A percentile compares a stretch with the other conserved stretches of the same genome.
These are phyloP conservation scores for Aphanomyces astaci DNA, from an alignment of 352 stramenopile genomes.

Conservation along the genomic window DNA sequence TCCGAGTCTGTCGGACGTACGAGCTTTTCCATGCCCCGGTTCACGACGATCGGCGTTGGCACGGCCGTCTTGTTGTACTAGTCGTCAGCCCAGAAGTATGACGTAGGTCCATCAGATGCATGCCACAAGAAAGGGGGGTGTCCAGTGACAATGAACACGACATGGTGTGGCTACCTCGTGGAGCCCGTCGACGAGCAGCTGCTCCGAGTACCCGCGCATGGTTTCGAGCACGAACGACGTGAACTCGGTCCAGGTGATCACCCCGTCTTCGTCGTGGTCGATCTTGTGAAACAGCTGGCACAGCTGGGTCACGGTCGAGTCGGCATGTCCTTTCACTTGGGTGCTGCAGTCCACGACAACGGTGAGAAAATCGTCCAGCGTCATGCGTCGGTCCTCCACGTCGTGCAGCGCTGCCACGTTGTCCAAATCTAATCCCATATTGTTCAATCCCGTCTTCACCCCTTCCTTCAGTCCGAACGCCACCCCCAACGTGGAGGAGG, in stretches of 20 bases:
- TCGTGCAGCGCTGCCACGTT: not conserved
- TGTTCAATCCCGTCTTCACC: too few species aligned
- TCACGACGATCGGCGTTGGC: not conserved
- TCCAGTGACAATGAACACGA: too few species aligned
- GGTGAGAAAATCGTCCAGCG: not conserved
- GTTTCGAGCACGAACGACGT: conserved; percentile 3
- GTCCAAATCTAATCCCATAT: not conserved
- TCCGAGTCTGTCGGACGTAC: not conserved
- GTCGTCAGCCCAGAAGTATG: too few species aligned
- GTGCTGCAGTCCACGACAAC: not conserved
- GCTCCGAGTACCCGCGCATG: not conserved
- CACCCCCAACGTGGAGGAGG: not conserved
- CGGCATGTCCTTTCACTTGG: too few species aligned
- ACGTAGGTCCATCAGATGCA: not conserved
- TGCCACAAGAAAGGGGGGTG: too few species aligned
- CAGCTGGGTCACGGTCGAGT: not conserved
- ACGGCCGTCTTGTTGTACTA: conserved; percentile 17
- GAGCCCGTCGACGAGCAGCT: not conserved
- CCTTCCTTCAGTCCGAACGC: too few species aligned
- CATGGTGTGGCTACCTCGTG: too few species aligned
- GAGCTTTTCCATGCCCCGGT: not conserved
- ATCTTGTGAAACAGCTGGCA: conserved; percentile 12
- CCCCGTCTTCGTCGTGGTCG: conserved; percentile 18
- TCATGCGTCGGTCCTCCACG: not conserved
- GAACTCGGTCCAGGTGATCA: conserved; percentile 13